Percentiles rank a stretch among this genome's conserved stretches.
These are phyloP conservation scores for Venturia aucupariae DNA, from an alignment of 2,329 filamentous ascomycete genomes.

Conservation along the genomic window DNA sequence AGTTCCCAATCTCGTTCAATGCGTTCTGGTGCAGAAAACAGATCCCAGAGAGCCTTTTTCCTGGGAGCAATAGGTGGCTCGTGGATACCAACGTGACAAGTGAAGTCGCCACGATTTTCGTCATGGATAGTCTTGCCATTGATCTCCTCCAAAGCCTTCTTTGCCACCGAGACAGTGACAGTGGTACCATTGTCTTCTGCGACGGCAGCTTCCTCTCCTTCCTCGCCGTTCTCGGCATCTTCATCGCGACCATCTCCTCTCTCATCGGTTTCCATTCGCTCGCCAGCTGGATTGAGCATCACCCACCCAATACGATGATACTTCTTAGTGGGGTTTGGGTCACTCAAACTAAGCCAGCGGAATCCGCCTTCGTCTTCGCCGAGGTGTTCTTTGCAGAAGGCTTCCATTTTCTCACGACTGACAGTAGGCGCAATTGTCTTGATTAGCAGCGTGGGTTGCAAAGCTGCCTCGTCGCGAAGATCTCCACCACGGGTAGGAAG, in stretches of 20 bases:
- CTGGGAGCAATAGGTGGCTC: conserved; percentile 75
- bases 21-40: conserved; percentile 89
- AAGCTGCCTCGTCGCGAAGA: conserved; percentile 77
- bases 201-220: conserved; percentile 42
- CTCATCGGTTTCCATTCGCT: conserved; percentile 51
- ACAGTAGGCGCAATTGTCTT: conserved; percentile 97
- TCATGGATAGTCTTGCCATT: conserved; percentile 98
- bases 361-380: conserved; percentile 87
- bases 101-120: conserved; percentile 87
- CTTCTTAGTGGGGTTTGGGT: conserved; percentile 93
- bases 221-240: conserved; percentile 55
- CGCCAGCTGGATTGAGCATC: conserved; percentile 72
- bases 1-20: conserved; percentile 83
- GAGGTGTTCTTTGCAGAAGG: conserved; percentile 88
- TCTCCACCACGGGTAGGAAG: conserved; percentile 77
- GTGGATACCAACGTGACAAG: conserved; percentile 93
- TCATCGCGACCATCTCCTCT: conserved; percentile 66
- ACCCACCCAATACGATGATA: conserved; percentile 99
- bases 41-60: conserved; percentile 94
- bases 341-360: conserved; percentile 90
- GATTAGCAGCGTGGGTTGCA: conserved; percentile 87
- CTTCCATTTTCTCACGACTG: conserved; percentile 84
- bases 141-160: conserved; percentile 85
- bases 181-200: conserved; percentile 25
- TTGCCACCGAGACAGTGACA: conserved; percentile 47